A percentile compares a stretch with the other conserved stretches of the same genome.
Evolutionary conservation across 768 basidiomycete species (phyloP).

Genomic region (Saitozyma podzolica): DNA sequence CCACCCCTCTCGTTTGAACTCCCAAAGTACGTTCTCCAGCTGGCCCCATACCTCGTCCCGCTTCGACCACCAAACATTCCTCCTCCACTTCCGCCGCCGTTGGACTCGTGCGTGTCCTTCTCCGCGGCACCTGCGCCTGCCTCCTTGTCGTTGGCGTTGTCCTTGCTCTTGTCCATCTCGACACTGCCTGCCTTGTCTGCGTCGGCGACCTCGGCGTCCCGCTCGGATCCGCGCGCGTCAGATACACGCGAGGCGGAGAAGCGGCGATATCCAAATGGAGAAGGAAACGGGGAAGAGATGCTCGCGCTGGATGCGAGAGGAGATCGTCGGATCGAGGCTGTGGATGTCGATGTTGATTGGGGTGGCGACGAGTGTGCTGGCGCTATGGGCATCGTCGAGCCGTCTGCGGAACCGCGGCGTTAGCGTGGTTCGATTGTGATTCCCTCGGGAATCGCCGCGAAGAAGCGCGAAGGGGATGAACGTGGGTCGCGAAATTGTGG

Average conservation of each 20-base stretch:
- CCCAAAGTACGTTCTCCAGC: conserved; percentile 32
- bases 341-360: no score
- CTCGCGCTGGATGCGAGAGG: neutral
- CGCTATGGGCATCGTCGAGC: no score
- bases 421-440: no score
- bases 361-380: no score
- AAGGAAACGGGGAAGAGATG: neutral
- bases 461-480: no score
- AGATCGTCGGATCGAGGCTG: no score
- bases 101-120: neutral
- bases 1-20: conserved; percentile 31
- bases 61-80: conserved; percentile 4
- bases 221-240: conserved; percentile 29
- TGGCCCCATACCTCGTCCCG: conserved; percentile 11
- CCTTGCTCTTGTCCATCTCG: neutral
- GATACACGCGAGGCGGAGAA: conserved; percentile 37
- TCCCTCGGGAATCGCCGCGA: no score
- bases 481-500: no score
- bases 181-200: neutral
- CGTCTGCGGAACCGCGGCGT: no score
- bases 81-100: neutral
- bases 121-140: neutral
- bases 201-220: conserved; percentile 13
- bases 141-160: conserved; percentile 1
- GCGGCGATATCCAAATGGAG: conserved; percentile 27